Evolutionary conservation across 495 filamentous ascomycete genomes (phyloP).

Genomic region (Aeminium ludgeri): DNA sequence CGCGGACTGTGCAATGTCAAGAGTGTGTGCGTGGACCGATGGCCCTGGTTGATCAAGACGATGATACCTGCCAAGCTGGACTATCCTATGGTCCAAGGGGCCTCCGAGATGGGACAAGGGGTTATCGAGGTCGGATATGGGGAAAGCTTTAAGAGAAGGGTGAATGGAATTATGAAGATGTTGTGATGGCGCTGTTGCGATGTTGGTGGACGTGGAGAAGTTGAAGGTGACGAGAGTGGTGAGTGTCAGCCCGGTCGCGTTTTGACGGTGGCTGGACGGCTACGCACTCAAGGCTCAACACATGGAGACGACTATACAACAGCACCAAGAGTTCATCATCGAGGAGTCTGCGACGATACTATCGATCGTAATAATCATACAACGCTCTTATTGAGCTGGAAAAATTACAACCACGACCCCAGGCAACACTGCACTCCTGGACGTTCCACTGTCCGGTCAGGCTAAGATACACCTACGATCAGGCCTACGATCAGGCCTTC

Average conservation of each 20-base stretch:
- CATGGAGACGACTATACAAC: neutral
- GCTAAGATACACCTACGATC: too few species aligned
- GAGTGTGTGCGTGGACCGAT: slow-evolving; percentile 63
- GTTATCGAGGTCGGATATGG: slow-evolving; percentile 49
- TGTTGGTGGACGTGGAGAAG: too few species aligned
- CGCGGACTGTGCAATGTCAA: slow-evolving; percentile 73
- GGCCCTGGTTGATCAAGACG: slow-evolving; percentile 43
- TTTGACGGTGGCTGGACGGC: neutral
- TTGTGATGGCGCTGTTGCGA: slow-evolving; percentile 15
- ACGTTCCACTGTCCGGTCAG: too few species aligned
- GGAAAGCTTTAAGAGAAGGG: slow-evolving; percentile 31
- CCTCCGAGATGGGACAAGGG: slow-evolving; percentile 43
- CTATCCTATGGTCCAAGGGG: slow-evolving; percentile 53
- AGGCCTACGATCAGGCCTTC: too few species aligned
- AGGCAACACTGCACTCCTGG: too few species aligned
- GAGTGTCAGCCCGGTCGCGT: neutral
- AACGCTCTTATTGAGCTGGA: too few species aligned
- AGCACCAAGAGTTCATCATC: neutral
- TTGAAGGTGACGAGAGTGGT: neutral
- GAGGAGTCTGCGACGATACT: too few species aligned
- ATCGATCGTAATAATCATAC: too few species aligned
- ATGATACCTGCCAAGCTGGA: slow-evolving; percentile 59
- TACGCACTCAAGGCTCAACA: neutral
- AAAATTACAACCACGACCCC: too few species aligned
- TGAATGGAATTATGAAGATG: slow-evolving; percentile 33